phyloP scores from a whole-genome alignment of 1,284 basidiomycete species.

The Trichosporon ovoides region DNA sequence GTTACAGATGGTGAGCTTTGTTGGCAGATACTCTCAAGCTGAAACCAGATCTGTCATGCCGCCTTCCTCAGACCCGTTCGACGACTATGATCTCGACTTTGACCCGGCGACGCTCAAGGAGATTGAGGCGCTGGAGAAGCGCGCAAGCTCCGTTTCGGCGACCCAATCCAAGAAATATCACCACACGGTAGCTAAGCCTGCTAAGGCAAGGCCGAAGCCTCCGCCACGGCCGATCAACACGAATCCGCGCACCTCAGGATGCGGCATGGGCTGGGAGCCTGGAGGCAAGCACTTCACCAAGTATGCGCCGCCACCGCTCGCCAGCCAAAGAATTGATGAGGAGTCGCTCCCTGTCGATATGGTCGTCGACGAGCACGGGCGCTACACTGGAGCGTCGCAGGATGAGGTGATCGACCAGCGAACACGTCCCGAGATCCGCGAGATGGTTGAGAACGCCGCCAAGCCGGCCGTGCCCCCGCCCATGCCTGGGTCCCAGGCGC shows the following conservation, averaged over 20 bases:
- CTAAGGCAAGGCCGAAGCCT: constrained; percentile 6
- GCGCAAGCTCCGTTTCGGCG: constrained; percentile 24
- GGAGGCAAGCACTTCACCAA: constrained; percentile 26
- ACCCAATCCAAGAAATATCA: constrained; percentile 21
- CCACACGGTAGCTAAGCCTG: constrained; percentile 29
- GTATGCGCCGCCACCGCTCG: not conserved
- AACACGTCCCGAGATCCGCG: constrained; percentile 19
- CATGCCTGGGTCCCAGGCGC: constrained; percentile 17
- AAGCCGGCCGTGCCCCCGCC: not conserved
- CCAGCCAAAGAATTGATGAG: constrained; percentile 6
- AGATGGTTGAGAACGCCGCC: constrained; percentile 11
- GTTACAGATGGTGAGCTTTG: not conserved
- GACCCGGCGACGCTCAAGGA: constrained; percentile 30
- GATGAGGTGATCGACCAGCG: constrained; percentile 28
- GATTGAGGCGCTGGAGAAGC: constrained; percentile 30
- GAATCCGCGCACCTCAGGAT: constrained; percentile 26
- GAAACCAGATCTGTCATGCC: not conserved
- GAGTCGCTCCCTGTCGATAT: constrained; percentile 22
- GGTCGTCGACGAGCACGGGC: constrained; percentile 28
- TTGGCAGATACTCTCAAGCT: not conserved
- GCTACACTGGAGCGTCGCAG: constrained; percentile 27
- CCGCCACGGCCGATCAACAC: constrained; percentile 37
- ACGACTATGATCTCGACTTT: constrained; percentile 36
- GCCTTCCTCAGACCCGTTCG: constrained; percentile 33
- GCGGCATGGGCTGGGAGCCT: constrained; percentile 39